phyloP scores from a whole-genome alignment of 1,284 basidiomycete genomes.

The Thecaphora frezii region DNA sequence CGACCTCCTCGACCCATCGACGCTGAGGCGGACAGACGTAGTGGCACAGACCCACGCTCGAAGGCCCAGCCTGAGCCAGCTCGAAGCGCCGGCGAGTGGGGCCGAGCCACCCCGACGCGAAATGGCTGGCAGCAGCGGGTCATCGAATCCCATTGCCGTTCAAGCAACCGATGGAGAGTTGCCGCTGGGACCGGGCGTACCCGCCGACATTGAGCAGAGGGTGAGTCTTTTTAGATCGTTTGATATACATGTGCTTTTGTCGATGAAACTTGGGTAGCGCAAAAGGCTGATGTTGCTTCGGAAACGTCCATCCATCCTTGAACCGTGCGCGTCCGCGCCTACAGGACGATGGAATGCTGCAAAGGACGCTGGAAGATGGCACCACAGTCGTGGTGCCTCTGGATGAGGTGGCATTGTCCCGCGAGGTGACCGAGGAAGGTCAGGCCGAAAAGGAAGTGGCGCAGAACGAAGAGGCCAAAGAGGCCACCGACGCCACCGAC shows the following conservation, averaged over 20 bases:
- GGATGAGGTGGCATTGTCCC: slow-evolving; percentile 53
- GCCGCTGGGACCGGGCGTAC: slow-evolving; percentile 42
- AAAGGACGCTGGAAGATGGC: slow-evolving; percentile 48
- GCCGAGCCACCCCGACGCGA: not conserved
- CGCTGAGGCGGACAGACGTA: slow-evolving; percentile 17
- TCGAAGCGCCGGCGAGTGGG: slow-evolving; percentile 11
- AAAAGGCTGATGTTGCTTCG: no score
- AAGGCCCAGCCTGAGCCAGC: slow-evolving; percentile 32
- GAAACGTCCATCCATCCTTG: no score
- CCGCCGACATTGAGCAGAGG: slow-evolving; percentile 19
- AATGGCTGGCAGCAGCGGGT: not conserved
- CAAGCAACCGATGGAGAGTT: slow-evolving; percentile 26
- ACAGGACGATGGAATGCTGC: slow-evolving; percentile 39
- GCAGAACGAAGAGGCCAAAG: no score
- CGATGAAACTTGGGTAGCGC: no score
- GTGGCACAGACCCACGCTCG: slow-evolving; percentile 32
- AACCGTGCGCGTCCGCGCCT: no score
- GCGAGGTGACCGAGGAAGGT: slow-evolving; percentile 7
- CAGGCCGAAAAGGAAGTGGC: no score
- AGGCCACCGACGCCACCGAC: no score
- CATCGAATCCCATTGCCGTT: not conserved
- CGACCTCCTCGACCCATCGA: slow-evolving; percentile 27
- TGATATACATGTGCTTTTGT: no score
- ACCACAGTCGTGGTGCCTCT: slow-evolving; percentile 49
- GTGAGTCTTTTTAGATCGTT: no score